Conservation (phyloP, 2,329 filamentous ascomycete genomes). For the Neofusicoccum sp. region DNA sequence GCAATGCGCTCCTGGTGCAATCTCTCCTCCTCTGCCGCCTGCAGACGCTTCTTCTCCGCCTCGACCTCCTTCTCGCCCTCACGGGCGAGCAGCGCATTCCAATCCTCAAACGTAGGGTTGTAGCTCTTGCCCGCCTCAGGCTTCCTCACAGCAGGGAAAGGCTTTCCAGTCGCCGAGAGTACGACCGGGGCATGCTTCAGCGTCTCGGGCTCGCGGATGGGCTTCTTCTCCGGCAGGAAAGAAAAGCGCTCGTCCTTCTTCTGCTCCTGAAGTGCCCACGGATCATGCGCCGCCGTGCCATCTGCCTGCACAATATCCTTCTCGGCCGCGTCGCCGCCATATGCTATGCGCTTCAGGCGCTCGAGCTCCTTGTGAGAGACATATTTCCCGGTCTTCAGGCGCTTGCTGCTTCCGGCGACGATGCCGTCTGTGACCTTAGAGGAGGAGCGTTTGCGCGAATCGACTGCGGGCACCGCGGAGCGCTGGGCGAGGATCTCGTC, state of each 20-base stretch:
- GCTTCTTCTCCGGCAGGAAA: constrained; percentile 65
- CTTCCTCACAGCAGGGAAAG: constrained; percentile 72
- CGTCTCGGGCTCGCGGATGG: constrained; percentile 71
- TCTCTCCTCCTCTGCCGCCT: constrained; percentile 64
- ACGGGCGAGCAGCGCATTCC: constrained; percentile 69
- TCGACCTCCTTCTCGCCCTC: constrained; percentile 79
- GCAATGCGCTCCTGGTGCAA: constrained; percentile 67
- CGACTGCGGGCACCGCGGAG: constrained; percentile 76
- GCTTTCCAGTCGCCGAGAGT: constrained; percentile 77
- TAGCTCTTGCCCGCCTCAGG: constrained; percentile 86
- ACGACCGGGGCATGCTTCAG: constrained; percentile 76
- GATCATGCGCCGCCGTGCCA: constrained; percentile 65
- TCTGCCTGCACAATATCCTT: constrained; percentile 54
- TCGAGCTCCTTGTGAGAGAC: constrained; percentile 81
- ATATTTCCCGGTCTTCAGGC: constrained; percentile 63
- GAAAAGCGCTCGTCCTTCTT: constrained; percentile 55
- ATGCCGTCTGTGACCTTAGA: constrained; percentile 71
- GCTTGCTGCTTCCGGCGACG: constrained; percentile 66
- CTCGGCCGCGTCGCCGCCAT: constrained; percentile 61
- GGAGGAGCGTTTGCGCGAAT: constrained; percentile 71
- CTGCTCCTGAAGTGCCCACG: constrained; percentile 64
- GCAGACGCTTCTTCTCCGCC: constrained; percentile 71
- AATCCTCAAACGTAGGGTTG: constrained; percentile 85
- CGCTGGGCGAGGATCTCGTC: constrained; percentile 89
- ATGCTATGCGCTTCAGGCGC: constrained; percentile 73